Evolutionary conservation across 495 filamentous ascomycete species (phyloP).

Genomic region (Mycothermus thermophilus): DNA sequence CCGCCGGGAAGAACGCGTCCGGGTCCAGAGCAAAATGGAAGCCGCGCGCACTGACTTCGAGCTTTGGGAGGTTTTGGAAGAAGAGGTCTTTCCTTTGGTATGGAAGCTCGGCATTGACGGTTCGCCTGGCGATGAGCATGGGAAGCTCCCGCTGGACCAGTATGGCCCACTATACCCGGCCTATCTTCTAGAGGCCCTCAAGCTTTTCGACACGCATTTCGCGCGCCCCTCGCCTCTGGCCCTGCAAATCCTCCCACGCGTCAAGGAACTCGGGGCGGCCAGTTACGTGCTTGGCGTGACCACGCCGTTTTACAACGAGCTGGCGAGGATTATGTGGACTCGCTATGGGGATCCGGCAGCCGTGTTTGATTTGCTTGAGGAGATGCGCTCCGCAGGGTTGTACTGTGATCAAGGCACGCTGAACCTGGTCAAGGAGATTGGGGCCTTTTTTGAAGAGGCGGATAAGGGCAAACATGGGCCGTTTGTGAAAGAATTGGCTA

Average conservation of each 20-base stretch:
- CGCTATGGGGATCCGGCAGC: constrained; percentile 45
- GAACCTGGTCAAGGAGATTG: constrained; percentile 30
- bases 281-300: constrained; percentile 63
- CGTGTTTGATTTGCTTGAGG: constrained; percentile 48
- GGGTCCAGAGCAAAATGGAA: constrained; percentile 36
- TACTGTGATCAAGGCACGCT: constrained; percentile 45
- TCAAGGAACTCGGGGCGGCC: constrained; percentile 55
- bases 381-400: constrained; percentile 66
- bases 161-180: constrained; percentile 54
- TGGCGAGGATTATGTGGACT: constrained; percentile 50
- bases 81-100: constrained; percentile 53
- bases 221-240: constrained; percentile 43
- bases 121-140: constrained; percentile 1
- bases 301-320: constrained; percentile 59
- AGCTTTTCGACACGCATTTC: constrained; percentile 48
- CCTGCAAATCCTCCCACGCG: constrained; percentile 48
- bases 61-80: constrained; percentile 58
- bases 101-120: constrained; percentile 23
- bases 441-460: constrained; percentile 3
- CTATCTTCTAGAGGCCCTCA: constrained; percentile 48
- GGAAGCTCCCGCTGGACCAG: constrained; percentile 35
- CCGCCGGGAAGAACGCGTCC: constrained; percentile 24
- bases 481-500: constrained; percentile 22
- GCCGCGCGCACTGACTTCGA: constrained; percentile 45
- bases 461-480: constrained; percentile 10